These are phyloP conservation scores for Eucommia ulmoides DNA, from an alignment of 257 asterid species.

Conservation along the genomic window DNA sequence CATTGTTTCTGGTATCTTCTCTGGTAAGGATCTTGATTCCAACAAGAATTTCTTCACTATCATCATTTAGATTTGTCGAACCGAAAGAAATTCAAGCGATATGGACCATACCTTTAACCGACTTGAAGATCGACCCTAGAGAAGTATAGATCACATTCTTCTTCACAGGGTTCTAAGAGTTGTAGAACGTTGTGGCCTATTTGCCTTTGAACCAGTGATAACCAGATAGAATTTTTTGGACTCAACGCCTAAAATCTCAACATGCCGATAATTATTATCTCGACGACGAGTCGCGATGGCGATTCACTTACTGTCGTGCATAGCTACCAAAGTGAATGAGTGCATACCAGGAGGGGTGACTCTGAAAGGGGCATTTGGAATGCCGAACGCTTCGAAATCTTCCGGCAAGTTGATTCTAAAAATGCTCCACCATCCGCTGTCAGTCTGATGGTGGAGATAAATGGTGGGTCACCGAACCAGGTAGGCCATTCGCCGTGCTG, in stretches of 20 bases:
- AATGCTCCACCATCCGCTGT: slow-evolving; percentile 95
- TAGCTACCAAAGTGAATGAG: slow-evolving; percentile 65
- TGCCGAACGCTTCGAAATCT: slow-evolving; percentile 9
- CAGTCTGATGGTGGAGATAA: slow-evolving; percentile 58
- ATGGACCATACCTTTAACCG: slow-evolving; percentile 36
- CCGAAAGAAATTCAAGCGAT: slow-evolving; percentile 63
- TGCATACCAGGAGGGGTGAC: slow-evolving; percentile 74
- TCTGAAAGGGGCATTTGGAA: slow-evolving; percentile 25
- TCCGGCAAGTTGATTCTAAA: slow-evolving; percentile 32
- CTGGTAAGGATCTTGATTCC: slow-evolving; percentile 48
- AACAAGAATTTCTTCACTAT: slow-evolving; percentile 20
- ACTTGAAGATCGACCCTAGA: slow-evolving; percentile 55
- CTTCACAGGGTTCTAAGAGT: slow-evolving; percentile 66
- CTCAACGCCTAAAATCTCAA: slow-evolving; percentile 56
- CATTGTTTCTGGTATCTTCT: slow-evolving; percentile 63
- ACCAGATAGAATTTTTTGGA: slow-evolving; percentile 28
- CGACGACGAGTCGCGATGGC: slow-evolving; percentile 68
- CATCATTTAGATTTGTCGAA: slow-evolving; percentile 15
- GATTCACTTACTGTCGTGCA: slow-evolving; percentile 22
- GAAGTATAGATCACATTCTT: slow-evolving; percentile 52
- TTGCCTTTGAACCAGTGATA: slow-evolving; percentile 70
- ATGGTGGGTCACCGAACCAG: slow-evolving; percentile 52
- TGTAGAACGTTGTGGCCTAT: slow-evolving; percentile 27
- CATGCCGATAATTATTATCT: slow-evolving; percentile 45
- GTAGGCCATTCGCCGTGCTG: slow-evolving; percentile 77